Percentiles rank a stretch among this genome's conserved stretches.
Conservation (phyloP, 1,139 yeast genomes). For the Protomyces macrosporus region DNA sequence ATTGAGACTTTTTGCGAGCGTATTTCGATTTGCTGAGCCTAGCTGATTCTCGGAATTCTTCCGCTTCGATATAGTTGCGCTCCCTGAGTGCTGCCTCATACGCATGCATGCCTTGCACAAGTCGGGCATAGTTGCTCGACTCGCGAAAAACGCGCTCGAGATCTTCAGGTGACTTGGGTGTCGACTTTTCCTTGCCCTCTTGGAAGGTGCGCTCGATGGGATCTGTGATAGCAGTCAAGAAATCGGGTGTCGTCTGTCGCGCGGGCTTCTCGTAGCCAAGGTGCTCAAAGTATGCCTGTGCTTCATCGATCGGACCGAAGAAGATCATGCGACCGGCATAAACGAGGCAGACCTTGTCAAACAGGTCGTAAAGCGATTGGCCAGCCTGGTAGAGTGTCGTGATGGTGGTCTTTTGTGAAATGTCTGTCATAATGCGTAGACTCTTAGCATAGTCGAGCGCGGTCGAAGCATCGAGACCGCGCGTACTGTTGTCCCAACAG, state of each 20-base stretch:
- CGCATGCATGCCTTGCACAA: slow-evolving; percentile 44
- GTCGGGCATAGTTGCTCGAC: slow-evolving; percentile 49
- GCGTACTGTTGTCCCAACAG: slow-evolving; percentile 71
- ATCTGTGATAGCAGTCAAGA: slow-evolving; percentile 46
- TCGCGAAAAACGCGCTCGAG: slow-evolving; percentile 60
- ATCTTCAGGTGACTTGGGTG: slow-evolving; percentile 64
- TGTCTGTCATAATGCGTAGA: slow-evolving; percentile 57
- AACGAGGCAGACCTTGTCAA: slow-evolving; percentile 66
- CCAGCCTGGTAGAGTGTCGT: slow-evolving; percentile 82
- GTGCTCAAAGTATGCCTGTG: slow-evolving; percentile 54
- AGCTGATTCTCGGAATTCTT: slow-evolving; percentile 33
- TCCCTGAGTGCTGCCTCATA: slow-evolving; percentile 32
- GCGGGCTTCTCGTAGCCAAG: slow-evolving; percentile 69
- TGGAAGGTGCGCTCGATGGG: slow-evolving; percentile 23
- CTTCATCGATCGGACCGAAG: slow-evolving; percentile 58
- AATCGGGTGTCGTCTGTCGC: slow-evolving; percentile 80
- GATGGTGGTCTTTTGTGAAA: slow-evolving; percentile 58
- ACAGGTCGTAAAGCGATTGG: slow-evolving; percentile 61
- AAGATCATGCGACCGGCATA: slow-evolving; percentile 74
- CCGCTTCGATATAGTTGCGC: slow-evolving; percentile 1
- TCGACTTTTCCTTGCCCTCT: slow-evolving; percentile 49
- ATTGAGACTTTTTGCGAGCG: slow-evolving; percentile 41
- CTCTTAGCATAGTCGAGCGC: slow-evolving; percentile 71
- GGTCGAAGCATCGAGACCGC: slow-evolving; percentile 55
- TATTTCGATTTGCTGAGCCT: slow-evolving; percentile 39